phyloP scores from a whole-genome alignment of 2,329 filamentous ascomycete species.

The Alternaria sp. region DNA sequence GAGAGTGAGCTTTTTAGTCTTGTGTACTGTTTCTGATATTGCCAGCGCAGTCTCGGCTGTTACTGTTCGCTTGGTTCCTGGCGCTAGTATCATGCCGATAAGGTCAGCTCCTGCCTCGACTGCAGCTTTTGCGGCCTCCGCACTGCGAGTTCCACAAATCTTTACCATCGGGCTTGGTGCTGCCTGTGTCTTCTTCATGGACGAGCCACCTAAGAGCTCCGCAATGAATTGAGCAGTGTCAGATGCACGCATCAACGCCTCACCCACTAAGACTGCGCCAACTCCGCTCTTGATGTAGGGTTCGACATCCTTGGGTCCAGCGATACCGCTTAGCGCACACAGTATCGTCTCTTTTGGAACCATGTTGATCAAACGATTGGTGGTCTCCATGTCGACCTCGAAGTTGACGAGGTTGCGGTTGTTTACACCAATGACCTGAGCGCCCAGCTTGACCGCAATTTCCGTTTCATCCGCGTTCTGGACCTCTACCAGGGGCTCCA shows the following conservation, averaged over 20 bases:
- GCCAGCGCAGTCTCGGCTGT: slow-evolving; percentile 77
- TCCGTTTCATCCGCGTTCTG: slow-evolving; percentile 95
- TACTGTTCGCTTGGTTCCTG: slow-evolving; percentile 81
- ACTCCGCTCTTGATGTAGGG: slow-evolving; percentile 90
- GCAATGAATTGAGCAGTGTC: slow-evolving; percentile 85
- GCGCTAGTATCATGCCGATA: slow-evolving; percentile 90
- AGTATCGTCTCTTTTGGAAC: slow-evolving; percentile 87
- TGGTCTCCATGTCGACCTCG: slow-evolving; percentile 93
- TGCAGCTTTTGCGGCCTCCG: slow-evolving; percentile 80
- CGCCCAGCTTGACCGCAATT: slow-evolving; percentile 82
- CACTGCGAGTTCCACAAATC: slow-evolving; percentile 89
- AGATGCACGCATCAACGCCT: slow-evolving; percentile 91
- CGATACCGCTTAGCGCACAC: slow-evolving; percentile 93
- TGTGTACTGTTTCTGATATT: slow-evolving; percentile 81
- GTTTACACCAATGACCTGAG: slow-evolving; percentile 95
- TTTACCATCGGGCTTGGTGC: slow-evolving; percentile 72
- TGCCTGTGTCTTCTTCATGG: slow-evolving; percentile 21
- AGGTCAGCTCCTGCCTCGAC: slow-evolving; percentile 89
- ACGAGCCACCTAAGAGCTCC: slow-evolving; percentile 73
- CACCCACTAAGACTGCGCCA: slow-evolving; percentile 90
- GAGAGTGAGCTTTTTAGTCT: slow-evolving; percentile 51
- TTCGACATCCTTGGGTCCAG: slow-evolving; percentile 84
- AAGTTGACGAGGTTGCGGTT: slow-evolving; percentile 97
- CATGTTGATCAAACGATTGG: slow-evolving; percentile 84
- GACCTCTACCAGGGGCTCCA: slow-evolving; percentile 97